Evolutionary conservation across 768 basidiomycete genomes (phyloP), one percentile per base, ranked within the genome.

Genomic region (Trametes maxima): DNA sequence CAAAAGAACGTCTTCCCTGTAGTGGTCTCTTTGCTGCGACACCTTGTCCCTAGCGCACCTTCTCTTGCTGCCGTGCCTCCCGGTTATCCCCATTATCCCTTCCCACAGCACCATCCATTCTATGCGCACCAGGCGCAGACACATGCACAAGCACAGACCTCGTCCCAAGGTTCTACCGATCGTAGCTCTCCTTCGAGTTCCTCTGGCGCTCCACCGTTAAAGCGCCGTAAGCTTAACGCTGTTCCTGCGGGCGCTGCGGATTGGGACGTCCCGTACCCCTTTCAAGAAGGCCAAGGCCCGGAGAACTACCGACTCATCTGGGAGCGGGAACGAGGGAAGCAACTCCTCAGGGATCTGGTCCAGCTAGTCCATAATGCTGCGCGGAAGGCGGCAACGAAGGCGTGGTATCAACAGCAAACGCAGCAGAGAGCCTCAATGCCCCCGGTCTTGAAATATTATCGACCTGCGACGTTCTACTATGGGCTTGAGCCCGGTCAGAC

Each of bases 201-300:
- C 10, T 56, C 70, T n/a, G 64, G 47, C 33, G 62, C 61, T 8
- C 69, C 78, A 8, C 68, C 78, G 6, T 48, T 67, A 19, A 92
- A 90, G 73, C 85, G 83, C 62, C 81, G 89, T 28, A 89, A 82
- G 65, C 75, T 92, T 14, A 79, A 78, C 58, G 74, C 77, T 10
- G 89, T 93, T 14, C 91, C 91, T 36, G 91, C 91, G 21, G 91
- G 91, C 12, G 91, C 91, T 1, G 79, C 72, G 1, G 89, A 92
- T 68, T 93, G 91, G 91, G 89, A 92, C 65, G 82, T 92, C 0
- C 91, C 91, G 0, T 92, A 86, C 70, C 91, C 91, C 6, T 92
- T 92, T 64, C 73, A 72, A 42, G 75, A 79, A 49, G 91, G 89
- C 28, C 87, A 93, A 65, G 91, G 88, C 1, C 89, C 91, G 2